phyloP scores from a whole-genome alignment of 495 filamentous ascomycete genomes.

The Parmelia sp. region DNA sequence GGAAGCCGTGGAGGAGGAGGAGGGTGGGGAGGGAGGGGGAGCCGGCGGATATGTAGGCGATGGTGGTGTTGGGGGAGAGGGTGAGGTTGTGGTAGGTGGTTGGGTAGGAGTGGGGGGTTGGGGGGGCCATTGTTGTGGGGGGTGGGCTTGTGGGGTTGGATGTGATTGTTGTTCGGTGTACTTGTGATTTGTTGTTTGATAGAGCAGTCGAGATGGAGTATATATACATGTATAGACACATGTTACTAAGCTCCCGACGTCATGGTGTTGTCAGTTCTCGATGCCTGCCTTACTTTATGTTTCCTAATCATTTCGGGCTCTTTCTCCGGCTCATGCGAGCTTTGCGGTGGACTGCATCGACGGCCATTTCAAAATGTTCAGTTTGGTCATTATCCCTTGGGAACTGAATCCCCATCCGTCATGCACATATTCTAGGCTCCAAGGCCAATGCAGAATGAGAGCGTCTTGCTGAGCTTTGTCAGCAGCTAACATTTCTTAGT shows the following conservation, averaged over 20 bases:
- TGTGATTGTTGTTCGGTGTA: background rate
- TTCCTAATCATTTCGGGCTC: background rate
- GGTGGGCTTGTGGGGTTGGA: background rate
- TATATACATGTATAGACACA: background rate
- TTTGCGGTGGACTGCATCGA: background rate
- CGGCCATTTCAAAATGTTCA: background rate
- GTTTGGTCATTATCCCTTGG: background rate
- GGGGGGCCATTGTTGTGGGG: background rate
- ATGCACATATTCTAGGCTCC: background rate
- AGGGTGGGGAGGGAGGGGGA: constrained; percentile 37
- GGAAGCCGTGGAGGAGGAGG: constrained; percentile 60
- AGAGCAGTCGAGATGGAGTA: too few relatives aligned
- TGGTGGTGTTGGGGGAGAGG: background rate
- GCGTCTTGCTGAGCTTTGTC: background rate
- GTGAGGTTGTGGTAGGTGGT: background rate
- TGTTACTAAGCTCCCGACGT: background rate
- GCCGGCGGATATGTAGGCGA: constrained; percentile 16
- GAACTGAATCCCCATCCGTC: background rate
- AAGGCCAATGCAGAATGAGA: background rate
- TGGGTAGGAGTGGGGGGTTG: background rate
- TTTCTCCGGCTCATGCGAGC: background rate
- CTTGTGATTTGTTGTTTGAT: accelerated
- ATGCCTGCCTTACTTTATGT: too few relatives aligned
- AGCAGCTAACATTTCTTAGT: background rate
- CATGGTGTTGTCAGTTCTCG: background rate